phyloP scores from a whole-genome alignment of 805 yeast genomes.

The Saccharomycopsis sp. region DNA sequence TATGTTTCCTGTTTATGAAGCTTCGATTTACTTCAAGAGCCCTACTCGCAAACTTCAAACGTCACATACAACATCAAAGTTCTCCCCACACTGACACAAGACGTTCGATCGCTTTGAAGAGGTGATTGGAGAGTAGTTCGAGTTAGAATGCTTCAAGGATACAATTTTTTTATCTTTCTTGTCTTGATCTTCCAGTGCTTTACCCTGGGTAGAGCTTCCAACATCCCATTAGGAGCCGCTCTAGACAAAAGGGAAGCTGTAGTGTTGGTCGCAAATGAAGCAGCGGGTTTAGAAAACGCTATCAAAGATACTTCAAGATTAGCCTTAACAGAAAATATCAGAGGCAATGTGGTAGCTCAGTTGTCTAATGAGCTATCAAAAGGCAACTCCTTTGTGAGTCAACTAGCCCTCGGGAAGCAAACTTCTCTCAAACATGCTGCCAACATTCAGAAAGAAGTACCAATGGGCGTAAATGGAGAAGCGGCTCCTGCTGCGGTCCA shows the following conservation, averaged over 20 bases:
- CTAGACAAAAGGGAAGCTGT: neutral
- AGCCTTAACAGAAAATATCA: neutral
- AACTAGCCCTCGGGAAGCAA: neutral
- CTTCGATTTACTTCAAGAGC: too few relatives aligned
- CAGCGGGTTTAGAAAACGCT: neutral
- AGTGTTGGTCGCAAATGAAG: neutral
- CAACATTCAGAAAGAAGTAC: neutral
- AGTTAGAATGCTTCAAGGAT: neutral
- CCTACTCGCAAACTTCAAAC: too few relatives aligned
- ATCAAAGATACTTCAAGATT: neutral
- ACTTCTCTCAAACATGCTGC: neutral
- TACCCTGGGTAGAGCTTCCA: neutral
- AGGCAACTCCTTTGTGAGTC: neutral
- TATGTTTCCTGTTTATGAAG: too few relatives aligned
- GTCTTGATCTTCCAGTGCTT: neutral
- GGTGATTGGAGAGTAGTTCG: neutral
- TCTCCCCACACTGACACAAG: neutral
- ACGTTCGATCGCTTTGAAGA: neutral
- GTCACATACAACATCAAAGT: too few relatives aligned
- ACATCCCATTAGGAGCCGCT: neutral
- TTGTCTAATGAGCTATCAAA: neutral
- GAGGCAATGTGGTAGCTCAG: neutral
- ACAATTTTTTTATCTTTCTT: neutral
- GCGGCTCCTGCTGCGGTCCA: neutral
- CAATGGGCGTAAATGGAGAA: neutral